These are phyloP conservation scores for Eleusine indica DNA, from an alignment of 176 grass and related monocot species.

Conservation along the genomic window DNA sequence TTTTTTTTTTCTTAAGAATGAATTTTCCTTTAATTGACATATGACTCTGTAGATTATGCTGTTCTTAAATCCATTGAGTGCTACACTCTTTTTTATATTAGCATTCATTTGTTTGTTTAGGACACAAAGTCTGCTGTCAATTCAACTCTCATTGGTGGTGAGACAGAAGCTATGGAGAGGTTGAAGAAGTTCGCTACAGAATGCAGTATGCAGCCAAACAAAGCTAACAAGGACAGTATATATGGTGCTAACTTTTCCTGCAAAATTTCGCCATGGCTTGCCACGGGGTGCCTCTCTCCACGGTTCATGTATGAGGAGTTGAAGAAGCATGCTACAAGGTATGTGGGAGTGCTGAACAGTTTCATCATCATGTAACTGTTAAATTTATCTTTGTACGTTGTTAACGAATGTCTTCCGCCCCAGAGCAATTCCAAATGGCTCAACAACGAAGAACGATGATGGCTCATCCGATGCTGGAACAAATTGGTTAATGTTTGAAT, in stretches of 20 bases:
- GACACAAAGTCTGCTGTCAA: conserved; percentile 63
- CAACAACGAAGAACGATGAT: conserved; percentile 49
- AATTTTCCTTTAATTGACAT: conserved; percentile 24
- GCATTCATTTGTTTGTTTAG: conserved; percentile 39
- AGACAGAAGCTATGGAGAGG: conserved; percentile 81
- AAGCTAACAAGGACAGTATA: conserved; percentile 67
- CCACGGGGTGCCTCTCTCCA: conserved; percentile 90
- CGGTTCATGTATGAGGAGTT: conserved; percentile 97
- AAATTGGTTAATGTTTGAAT: conserved; percentile 98
- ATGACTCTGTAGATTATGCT: background rate
- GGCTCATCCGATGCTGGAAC: conserved; percentile 65
- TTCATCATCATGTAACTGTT: background rate
- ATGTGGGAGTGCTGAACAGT: conserved; percentile 17
- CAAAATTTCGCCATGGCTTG: conserved; percentile 99
- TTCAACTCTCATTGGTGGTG: conserved; percentile 79
- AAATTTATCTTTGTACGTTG: conserved; percentile 22
- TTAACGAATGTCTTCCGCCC: background rate
- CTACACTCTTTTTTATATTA: background rate
- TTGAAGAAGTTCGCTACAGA: conserved; percentile 85
- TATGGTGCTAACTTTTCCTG: conserved; percentile 97
- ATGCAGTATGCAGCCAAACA: conserved; percentile 64
- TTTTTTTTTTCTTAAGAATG: background rate
- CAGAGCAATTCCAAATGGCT: conserved; percentile 53
- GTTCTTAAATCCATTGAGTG: background rate
- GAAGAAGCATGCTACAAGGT: conserved; percentile 85